These are phyloP conservation scores for Vanrija sp. DNA, from an alignment of 1,284 basidiomycete genomes.

Conservation along the genomic window DNA sequence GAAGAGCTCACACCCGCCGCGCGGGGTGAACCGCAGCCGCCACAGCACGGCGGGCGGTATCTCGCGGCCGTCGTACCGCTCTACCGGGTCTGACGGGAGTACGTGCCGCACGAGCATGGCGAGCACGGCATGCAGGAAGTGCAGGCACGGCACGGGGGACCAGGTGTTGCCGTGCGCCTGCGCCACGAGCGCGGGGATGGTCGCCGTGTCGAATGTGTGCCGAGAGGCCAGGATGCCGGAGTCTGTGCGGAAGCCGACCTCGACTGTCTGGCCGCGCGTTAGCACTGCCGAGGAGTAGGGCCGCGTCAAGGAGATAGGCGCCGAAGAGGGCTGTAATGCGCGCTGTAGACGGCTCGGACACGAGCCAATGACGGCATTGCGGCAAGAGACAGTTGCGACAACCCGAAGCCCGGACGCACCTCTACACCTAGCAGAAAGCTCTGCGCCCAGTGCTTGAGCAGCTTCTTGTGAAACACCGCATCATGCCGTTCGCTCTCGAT, in stretches of 20 bases:
- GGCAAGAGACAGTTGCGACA: neutral
- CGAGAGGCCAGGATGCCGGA: conserved; percentile 62
- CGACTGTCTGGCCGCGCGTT: conserved; percentile 60
- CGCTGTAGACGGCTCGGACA: too few relatives aligned
- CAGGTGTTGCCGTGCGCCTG: conserved; percentile 18
- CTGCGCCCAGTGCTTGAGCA: conserved; percentile 94
- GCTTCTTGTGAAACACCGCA: conserved; percentile 79
- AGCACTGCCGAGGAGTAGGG: neutral
- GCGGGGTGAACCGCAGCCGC: conserved; percentile 40
- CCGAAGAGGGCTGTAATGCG: too few relatives aligned
- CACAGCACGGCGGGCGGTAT: conserved; percentile 37
- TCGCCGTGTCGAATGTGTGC: conserved; percentile 66
- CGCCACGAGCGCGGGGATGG: conserved; percentile 54
- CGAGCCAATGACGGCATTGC: neutral
- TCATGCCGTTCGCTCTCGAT: conserved; percentile 70
- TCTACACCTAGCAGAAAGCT: conserved; percentile 88
- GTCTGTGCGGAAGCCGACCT: conserved; percentile 87
- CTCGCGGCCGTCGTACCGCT: neutral
- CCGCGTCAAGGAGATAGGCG: neutral
- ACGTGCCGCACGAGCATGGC: conserved; percentile 28
- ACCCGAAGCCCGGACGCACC: conserved; percentile 52
- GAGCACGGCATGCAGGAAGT: conserved; percentile 38
- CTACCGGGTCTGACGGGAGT: conserved; percentile 36
- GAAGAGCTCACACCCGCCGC: conserved; percentile 37
- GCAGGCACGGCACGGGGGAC: conserved; percentile 32